Evolutionary conservation across 2,329 filamentous ascomycete species (phyloP).

Genomic region (Cladophialophora yegresii): DNA sequence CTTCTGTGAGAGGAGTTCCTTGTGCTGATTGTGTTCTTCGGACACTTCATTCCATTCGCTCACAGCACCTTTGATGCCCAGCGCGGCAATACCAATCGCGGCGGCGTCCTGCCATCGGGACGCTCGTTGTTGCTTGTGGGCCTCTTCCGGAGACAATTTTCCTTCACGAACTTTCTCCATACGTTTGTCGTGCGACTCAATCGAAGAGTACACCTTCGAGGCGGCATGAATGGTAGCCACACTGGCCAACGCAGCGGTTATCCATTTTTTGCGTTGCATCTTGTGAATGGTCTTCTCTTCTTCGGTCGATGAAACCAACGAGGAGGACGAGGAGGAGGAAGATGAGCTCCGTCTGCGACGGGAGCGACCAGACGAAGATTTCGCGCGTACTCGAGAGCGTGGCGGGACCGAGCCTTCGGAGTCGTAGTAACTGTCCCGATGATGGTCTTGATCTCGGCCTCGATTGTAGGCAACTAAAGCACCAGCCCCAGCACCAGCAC

Average conservation of each 20-base stretch:
- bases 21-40: constrained; percentile 60
- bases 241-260: constrained; percentile 66
- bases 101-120: constrained; percentile 65
- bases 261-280: constrained; percentile 66
- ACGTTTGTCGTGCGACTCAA: constrained; percentile 65
- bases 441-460: constrained; percentile 13
- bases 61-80: constrained; percentile 68
- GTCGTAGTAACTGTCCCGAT: constrained; percentile 31
- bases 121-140: constrained; percentile 63
- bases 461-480: constrained; percentile 24
- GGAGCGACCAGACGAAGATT: constrained; percentile 31
- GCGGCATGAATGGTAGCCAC: constrained; percentile 70
- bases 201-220: constrained; percentile 64
- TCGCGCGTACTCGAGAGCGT: constrained; percentile 32
- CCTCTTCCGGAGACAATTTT: constrained; percentile 64
- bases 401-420: constrained; percentile 37
- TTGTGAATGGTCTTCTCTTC: constrained; percentile 65
- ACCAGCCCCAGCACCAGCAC: constrained; percentile 31
- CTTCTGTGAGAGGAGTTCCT: constrained; percentile 56
- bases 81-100: constrained; percentile 66
- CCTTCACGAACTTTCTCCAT: constrained; percentile 62
- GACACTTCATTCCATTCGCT: constrained; percentile 69
- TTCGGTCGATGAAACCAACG: constrained; percentile 59
- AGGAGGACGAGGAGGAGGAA: constrained; percentile 54
- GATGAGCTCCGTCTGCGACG: constrained; percentile 25